phyloP scores from a whole-genome alignment of 805 yeast species.

The Saccharomyces paradoxus region DNA sequence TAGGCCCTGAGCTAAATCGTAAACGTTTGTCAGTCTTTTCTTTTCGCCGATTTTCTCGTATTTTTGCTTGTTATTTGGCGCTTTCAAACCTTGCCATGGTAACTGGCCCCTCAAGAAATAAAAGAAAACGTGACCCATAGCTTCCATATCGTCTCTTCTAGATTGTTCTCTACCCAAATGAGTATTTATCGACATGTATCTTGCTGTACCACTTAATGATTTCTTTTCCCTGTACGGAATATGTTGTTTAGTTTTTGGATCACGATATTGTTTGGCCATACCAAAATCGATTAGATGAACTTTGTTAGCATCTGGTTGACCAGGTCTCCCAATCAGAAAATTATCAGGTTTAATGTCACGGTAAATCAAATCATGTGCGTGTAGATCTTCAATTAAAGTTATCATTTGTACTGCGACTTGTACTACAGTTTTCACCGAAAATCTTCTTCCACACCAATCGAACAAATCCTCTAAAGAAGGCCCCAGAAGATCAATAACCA shows the following conservation, averaged over 20 bases:
- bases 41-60: conserved; percentile 96
- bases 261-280: conserved; percentile 97
- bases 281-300: conserved; percentile 94
- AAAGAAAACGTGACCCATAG: conserved; percentile 92
- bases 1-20: conserved; percentile 77
- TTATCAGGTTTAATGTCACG: conserved; percentile 98
- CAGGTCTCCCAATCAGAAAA: conserved; percentile 86
- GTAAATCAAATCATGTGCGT: conserved; percentile 83
- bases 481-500: conserved; percentile 90
- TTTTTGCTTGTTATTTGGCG: conserved; percentile 95
- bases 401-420: conserved; percentile 95
- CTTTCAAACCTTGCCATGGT: conserved; percentile 99
- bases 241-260: conserved; percentile 90
- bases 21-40: conserved; percentile 81
- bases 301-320: conserved; percentile 71
- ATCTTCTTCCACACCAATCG: conserved; percentile 96
- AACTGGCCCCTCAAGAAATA: conserved; percentile 88
- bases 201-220: conserved; percentile 94
- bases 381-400: conserved; percentile 74
- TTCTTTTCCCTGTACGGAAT: conserved; percentile 96
- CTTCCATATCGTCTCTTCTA: conserved; percentile 93
- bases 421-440: conserved; percentile 79
- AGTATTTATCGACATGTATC: conserved; percentile 96
- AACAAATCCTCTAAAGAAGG: conserved; percentile 93
- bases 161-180: conserved; percentile 96